These are phyloP conservation scores for Neonectria hederae DNA, from an alignment of 2,329 filamentous ascomycete species.

Conservation along the genomic window DNA sequence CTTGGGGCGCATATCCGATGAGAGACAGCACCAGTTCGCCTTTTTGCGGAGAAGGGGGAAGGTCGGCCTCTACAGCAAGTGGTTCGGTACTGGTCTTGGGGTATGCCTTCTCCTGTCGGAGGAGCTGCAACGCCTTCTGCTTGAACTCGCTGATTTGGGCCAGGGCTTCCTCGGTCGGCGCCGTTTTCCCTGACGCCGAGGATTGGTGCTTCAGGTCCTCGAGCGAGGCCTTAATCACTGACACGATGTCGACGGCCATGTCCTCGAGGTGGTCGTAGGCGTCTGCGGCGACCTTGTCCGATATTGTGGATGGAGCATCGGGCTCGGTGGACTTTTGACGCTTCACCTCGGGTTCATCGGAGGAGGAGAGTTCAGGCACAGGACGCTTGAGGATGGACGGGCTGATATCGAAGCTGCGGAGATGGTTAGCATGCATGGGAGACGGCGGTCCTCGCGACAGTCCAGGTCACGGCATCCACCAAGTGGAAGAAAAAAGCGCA, in stretches of 20 bases:
- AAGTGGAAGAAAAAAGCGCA: constrained; percentile 21
- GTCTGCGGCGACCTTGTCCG: constrained; percentile 62
- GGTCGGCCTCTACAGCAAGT: constrained; percentile 53
- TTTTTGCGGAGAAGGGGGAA: constrained; percentile 51
- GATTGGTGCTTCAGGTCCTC: constrained; percentile 55
- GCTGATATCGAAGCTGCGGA: constrained; percentile 61
- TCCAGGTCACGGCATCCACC: constrained; percentile 21
- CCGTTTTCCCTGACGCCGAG: constrained; percentile 43
- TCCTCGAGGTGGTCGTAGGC: constrained; percentile 71
- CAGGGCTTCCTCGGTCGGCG: constrained; percentile 48
- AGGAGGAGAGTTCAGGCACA: constrained; percentile 54
- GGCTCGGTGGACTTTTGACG: constrained; percentile 65
- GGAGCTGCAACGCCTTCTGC: constrained; percentile 68
- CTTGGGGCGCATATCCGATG: constrained; percentile 76
- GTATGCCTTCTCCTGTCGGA: constrained; percentile 68
- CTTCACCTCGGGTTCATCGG: constrained; percentile 66
- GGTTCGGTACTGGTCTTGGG: constrained; percentile 51
- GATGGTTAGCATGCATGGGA: constrained; percentile 43
- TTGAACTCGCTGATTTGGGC: constrained; percentile 66
- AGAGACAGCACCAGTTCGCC: constrained; percentile 75
- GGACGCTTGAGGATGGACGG: constrained; percentile 66
- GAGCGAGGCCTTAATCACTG: constrained; percentile 58
- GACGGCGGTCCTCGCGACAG: constrained; percentile 16
- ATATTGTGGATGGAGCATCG: constrained; percentile 54
- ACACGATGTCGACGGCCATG: constrained; percentile 66